Evolutionary conservation across 352 stramenopile genomes (phyloP), one percentile per base, ranked within the genome.

Genomic region (Blastocystis sp.): DNA sequence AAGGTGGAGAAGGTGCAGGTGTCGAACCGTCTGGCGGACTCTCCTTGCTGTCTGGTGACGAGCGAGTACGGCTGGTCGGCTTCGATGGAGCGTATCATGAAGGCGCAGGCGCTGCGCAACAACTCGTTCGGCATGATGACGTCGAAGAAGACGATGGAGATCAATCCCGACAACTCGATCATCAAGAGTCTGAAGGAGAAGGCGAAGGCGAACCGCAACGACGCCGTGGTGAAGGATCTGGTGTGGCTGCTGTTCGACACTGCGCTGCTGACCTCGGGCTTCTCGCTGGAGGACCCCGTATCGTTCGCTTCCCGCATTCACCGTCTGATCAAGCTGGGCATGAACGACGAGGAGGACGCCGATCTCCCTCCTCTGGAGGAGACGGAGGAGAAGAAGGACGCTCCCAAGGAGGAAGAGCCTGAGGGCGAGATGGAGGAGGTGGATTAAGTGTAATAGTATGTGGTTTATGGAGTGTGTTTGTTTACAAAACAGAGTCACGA

Each of bases 11-110:
- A 59, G 40, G 92, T 92, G 84, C 90, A 91, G 71, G 87, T 90
- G 11, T 95, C 92, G 8, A 88, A 88, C 59, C 92, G 96, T n/a
- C 88, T 99, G 59, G 92, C 90, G 51, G 92, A 95, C 76, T 98
- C 96, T 51, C 97, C 97, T 1, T 99, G 96, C 88, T 93, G 96
- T 69, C 93, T 99, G 36, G 96, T 99, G 36, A 99, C 96, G 29
- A 96, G 96, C 77, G 96, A 99, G 90, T 99, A 98, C 90, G 96
- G 96, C 88, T 99, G 96, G 96, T 97, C 93, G 96, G 92, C 91
- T 49, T 98, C 94, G 65, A 98, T 98, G 94, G 99, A 99, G 93
- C 99, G 94, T 96, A 99, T 99, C 90, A 99, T 99, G 96, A 98
- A 98, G 91, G 96, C 96, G 9, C 96, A 99, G 91, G 96, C 96